Base-by-base conservation (phyloP, 305 asterid genomes). In the Fraxinus xanthoxyloides region DNA sequence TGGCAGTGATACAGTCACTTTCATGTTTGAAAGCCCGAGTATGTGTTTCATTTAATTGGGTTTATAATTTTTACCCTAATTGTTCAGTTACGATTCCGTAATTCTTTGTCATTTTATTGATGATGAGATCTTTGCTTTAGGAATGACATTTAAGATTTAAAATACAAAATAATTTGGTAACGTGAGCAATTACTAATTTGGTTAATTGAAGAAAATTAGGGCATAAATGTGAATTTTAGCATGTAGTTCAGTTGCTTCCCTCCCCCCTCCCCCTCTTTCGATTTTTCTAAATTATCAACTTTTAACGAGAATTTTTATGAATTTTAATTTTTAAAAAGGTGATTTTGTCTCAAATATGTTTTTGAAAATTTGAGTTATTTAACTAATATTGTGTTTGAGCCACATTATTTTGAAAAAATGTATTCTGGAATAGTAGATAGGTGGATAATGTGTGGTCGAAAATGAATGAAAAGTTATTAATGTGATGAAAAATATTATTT, bases 1-100 rank as follows among this genome's bases (percentile, higher is more conserved):
- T 34, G 98, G 98, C 84, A 89, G 95, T 82, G 98, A 93, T 43
- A 90, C 95, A 0, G 92, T 94, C 34, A 92, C 98, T 61, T 93
- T 94, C 92, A 93, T 94, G 97, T 93, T 94, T 79, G 98, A 94
- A 88, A 94, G 95, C 78, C 97, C 97, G 10, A 91, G 98, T 94
- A 89, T 75, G 92, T 63, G 86, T 80, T 76, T 0, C 2, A 0
- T 21, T 72, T 23, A 12, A 12, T 15, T 6, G 21, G 13, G 1
- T 73, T 15, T 21, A 10, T 13, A 19, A 24, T 15, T 74, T 9
- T 54, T n/a, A 24, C 9, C 46, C 13, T 7, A 2, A 3, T 28
- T 65, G 24, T 35, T n/a, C n/a, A n/a, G 7, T 2, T 28, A 2
- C 40, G 5, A 10, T 36, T 17, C 21, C 51, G 0, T 54, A 54